Base-by-base conservation (phyloP, 441 rosid species). In the Pelargonium fulgidum region DNA sequence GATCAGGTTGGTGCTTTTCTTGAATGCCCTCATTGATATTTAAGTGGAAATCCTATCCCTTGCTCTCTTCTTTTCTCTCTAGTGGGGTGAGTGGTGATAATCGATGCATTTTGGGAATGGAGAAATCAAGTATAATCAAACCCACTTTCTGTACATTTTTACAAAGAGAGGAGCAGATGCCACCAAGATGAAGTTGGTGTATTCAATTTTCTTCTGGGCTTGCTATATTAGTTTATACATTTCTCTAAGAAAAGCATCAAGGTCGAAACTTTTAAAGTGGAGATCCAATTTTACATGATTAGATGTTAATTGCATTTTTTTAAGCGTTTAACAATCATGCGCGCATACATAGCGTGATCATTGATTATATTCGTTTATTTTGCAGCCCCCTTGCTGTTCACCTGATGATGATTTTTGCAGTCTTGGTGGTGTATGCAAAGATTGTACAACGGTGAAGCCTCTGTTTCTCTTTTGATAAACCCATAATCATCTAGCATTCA, bases 321-420 rank as follows among this genome's bases (percentile, higher is more conserved):
- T 67, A 62, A 44, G 64, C 12, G 45, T 56, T 67, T 69, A 47
- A 64, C 62, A n/a, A 11, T 26, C 67, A 16, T 63, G 10, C 67
- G 70, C 54, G 42, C 52, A 63, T 63, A 61, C 11, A 64, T 59
- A 63, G 61, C 45, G 61, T 75, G 56, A 68, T 70, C 42, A n/a
- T 58, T 11, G 41, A 62, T 17, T n/a, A 52, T 58, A 45, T 16
- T 58, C 42, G 61, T 14, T 58, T 17, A 71, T 73, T 73, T 61
- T 73, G 67, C 83, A 92, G 95, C 96, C 96, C 66, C 96, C 96
- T 69, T 92, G 96, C 81, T 92, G 98, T 80, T 80, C 86, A 63
- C 83, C 86, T 61, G 91, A 83, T 72, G 92, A 86, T 54, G 92
- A 77, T 76, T 72, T 78, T 66, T 88, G 91, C 70, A 85, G 84